A percentile compares a stretch with the other conserved stretches of the same genome.
Evolutionary conservation across 495 filamentous ascomycete genomes (phyloP).

Genomic region (Neurospora terricola): DNA sequence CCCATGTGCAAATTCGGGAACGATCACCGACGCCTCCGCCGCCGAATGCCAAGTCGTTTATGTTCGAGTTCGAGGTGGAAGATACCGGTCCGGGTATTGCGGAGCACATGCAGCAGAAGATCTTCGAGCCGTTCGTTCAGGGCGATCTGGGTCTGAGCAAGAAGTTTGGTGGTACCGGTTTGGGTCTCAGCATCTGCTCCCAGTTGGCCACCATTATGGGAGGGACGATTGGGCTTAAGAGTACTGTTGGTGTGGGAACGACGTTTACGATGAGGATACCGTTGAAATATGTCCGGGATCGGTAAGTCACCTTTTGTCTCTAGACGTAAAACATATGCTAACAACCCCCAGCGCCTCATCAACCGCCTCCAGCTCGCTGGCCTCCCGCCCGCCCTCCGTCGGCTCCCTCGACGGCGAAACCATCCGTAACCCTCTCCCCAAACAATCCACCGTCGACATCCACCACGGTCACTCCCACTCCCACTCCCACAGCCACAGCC

Average conservation of each 20-base stretch:
- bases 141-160: constrained; percentile 81
- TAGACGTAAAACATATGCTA: too few species aligned
- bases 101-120: constrained; percentile 57
- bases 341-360: too few species aligned
- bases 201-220: constrained; percentile 79
- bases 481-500: background rate
- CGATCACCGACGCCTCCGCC: constrained; percentile 52
- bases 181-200: constrained; percentile 80
- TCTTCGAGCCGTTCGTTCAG: constrained; percentile 94
- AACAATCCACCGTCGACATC: constrained; percentile 16
- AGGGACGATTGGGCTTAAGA: constrained; percentile 62
- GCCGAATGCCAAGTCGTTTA: constrained; percentile 43
- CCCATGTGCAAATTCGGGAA: constrained; percentile 42
- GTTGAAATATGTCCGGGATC: constrained; percentile 62
- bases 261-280: constrained; percentile 80
- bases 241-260: constrained; percentile 63
- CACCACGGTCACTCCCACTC: constrained; percentile 5
- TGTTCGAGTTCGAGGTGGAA: constrained; percentile 80
- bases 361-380: constrained; percentile 39
- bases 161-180: constrained; percentile 84
- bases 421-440: constrained; percentile 23
- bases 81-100: constrained; percentile 92
- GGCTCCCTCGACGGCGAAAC: constrained; percentile 61
- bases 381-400: constrained; percentile 66
- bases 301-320: constrained; percentile 30